Percentiles rank a stretch among this genome's conserved stretches.
Conservation (phyloP, 2,329 filamentous ascomycete genomes). For the Trichoderma gracile region DNA sequence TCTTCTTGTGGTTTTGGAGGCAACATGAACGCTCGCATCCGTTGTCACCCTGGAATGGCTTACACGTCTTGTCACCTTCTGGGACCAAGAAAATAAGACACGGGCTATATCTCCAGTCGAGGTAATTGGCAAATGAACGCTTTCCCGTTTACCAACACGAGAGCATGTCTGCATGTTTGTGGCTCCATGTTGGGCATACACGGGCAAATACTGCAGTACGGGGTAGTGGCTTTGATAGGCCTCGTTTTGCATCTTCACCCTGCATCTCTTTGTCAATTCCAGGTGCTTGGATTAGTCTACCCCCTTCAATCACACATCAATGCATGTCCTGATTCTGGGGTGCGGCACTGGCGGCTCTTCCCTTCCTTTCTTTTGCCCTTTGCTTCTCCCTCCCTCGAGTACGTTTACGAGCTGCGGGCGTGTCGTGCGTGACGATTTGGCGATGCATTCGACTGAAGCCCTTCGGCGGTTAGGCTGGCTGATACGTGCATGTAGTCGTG, state of each 20-base stretch:
- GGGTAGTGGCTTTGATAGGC: no score
- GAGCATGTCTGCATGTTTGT: no score
- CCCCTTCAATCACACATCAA: constrained; percentile 1
- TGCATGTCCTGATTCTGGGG: constrained; percentile 15
- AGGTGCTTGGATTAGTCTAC: constrained; percentile 7
- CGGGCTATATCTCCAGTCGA: no score
- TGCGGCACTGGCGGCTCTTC: constrained; percentile 15
- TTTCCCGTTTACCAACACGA: no score
- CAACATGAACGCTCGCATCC: no score
- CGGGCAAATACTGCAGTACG: no score
- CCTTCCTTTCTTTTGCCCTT: background rate
- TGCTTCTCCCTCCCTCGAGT: no score
- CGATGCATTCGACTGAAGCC: constrained; percentile 1
- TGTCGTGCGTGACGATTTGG: constrained; percentile 10
- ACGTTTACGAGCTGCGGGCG: constrained; percentile 11
- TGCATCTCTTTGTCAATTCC: background rate
- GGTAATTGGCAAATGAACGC: no score
- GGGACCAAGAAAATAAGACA: no score
- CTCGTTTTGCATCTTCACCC: background rate
- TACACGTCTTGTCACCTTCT: constrained; percentile 1
- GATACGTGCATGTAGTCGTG: background rate
- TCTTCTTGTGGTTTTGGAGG: background rate
- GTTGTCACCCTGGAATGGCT: constrained; percentile 10
- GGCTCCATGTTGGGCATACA: no score
- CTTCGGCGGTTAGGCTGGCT: background rate